Base-by-base conservation (phyloP, 495 filamentous ascomycete genomes). In the Chlorociboria aeruginascens region DNA sequence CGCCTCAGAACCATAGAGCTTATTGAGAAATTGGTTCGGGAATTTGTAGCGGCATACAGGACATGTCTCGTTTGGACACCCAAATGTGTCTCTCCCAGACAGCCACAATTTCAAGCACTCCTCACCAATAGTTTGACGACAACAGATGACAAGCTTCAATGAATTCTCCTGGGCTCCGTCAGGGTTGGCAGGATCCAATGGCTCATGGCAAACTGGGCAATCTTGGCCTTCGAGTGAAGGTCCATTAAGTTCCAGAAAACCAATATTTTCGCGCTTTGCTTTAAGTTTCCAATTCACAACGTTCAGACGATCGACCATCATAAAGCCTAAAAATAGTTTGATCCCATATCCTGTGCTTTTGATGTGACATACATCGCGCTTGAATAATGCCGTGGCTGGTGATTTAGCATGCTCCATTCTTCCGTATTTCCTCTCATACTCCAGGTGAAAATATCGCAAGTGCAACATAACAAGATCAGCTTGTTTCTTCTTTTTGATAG, bases 301-400 rank as follows among this genome's bases (percentile, higher is more conserved):
- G 3, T 45, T 29, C 3, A 56, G 29, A 25, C 53, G 53, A 48
- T 52, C 53, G 7, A 43, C 46, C 53, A 56, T 50, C 30, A 56
- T 7, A 1, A 52, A 33, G 20, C 49, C 53, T 6, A 52, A 31
- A 32, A 56, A 20, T 9, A 56, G 29, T 32, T 56, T 56, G n/a
- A 38, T 42, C 1, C 53, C 49, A 38, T 49, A 50, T 1, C 37
- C 50, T 8, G 49, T 56, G 42, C 35, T 46, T 32, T 25, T 28
- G 45, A 52, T 50, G 17, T 25, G 30, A 6, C 43, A 31, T 0
- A 33, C 32, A 8, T 16, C 8, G 1, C 28, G 31, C 7, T 14
- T 48, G 13, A 38, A 30, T 13, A 39, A 31, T n/a, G 38, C 40
- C 4, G 20, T 8, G 32, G 10, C 16, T 25, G 28, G 1, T 6